Evolutionary conservation across 106 monocot species (phyloP), one percentile per base, ranked within the genome.

Genomic region (Dendrobium huoshanense): DNA sequence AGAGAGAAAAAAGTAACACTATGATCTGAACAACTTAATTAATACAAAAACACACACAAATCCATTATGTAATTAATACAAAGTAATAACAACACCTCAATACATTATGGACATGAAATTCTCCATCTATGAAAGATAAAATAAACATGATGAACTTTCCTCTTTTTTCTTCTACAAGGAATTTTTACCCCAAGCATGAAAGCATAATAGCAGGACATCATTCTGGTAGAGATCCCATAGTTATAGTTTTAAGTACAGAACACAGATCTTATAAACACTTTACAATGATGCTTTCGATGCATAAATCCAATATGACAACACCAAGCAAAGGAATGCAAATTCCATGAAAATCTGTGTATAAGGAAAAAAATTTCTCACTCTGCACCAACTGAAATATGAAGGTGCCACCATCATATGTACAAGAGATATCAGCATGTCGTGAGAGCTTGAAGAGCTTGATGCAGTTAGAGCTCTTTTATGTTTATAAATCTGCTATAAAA

Each of bases 391-490:
- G 51, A 16, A 72, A 72, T 37, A 40, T 65, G 72, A 72, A 29
- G 72, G 29, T 5, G 72, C 27, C 9, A 29, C 40, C 33, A 33
- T 74, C 41, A 42, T 74, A 74, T 74, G 42, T 74, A 74, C 74
- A 74, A 20, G 43, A 74, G 41, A 22, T 17, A 44, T 19, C 17
- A 20, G 1, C 27, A 72, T 29, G 40, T 10, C 65, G 8, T 37
- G 37, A 72, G 65, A 44, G 75, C 67, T 44, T 22, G 40, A 82
- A 88, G 56, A 73, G 84, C 18, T 41, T 20, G 42, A 75, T 72
- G 73, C 64, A 79, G 29, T 85, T 37, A 61, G 74, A 77, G 75
- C 54, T 78, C 80, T 59, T 54, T 78, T 74, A 81, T 61, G 13
- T n/a, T 74, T 74, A 37, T 25, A 41, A 24, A 40, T 67, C 31